phyloP scores from a whole-genome alignment of 306 rosid genomes.

The Mucuna pruriens region DNA sequence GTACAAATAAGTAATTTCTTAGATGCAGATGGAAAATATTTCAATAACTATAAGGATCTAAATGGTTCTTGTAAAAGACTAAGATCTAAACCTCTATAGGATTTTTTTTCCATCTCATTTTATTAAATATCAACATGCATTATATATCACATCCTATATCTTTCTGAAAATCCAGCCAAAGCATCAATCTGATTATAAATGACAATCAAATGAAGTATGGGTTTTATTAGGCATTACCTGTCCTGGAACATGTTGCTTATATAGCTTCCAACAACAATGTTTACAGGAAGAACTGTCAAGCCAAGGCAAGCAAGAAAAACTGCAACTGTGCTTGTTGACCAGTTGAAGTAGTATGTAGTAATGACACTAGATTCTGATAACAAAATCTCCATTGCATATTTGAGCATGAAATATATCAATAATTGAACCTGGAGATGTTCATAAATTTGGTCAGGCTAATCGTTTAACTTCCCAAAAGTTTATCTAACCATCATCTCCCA shows the following conservation, averaged over 20 bases:
- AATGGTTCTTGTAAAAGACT: neutral
- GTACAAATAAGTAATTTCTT: slow-evolving; percentile 7
- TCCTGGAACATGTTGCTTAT: slow-evolving; percentile 98
- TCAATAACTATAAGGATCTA: neutral
- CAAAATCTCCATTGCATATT: slow-evolving; percentile 92
- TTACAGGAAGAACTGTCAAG: slow-evolving; percentile 93
- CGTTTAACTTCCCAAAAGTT: neutral
- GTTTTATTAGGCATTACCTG: slow-evolving; percentile 58
- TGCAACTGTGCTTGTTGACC: slow-evolving; percentile 94
- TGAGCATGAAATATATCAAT: slow-evolving; percentile 99
- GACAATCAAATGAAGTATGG: slow-evolving; percentile 22
- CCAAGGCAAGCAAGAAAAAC: slow-evolving; percentile 95
- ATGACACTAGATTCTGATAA: slow-evolving; percentile 95
- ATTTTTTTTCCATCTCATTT: neutral
- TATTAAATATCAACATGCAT: neutral
- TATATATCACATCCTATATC: slow-evolving; percentile 7
- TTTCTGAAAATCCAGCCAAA: slow-evolving; percentile 21
- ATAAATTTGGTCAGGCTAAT: slow-evolving; percentile 50
- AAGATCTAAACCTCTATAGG: neutral
- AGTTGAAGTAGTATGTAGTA: slow-evolving; percentile 87
- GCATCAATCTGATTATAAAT: neutral
- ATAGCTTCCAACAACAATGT: slow-evolving; percentile 87
- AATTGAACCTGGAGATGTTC: slow-evolving; percentile 73
- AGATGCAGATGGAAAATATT: slow-evolving; percentile 19
- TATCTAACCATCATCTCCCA: slow-evolving; percentile 34